A percentile compares a stretch with the other conserved stretches of the same genome.
phyloP scores from a whole-genome alignment of 2,329 filamentous ascomycete species.

The Ustulina deusta region DNA sequence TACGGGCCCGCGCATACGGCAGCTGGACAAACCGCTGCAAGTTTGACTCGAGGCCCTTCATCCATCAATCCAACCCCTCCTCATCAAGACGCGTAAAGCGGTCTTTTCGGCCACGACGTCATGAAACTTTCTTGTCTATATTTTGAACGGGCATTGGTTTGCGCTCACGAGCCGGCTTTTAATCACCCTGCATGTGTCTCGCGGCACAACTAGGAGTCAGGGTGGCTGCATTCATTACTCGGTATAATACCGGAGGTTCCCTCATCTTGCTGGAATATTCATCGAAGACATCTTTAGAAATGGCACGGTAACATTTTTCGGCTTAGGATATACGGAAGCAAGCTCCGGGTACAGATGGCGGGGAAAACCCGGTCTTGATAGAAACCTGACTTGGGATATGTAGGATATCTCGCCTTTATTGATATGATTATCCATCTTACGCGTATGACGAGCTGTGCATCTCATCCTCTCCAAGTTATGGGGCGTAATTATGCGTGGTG shows the following conservation, averaged over 20 bases:
- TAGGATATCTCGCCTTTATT: neutral
- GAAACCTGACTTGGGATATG: neutral
- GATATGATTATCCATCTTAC: neutral
- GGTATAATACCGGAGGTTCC: constrained; percentile 11
- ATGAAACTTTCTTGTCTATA: constrained; percentile 26
- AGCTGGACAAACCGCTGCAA: constrained; percentile 57
- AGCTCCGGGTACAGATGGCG: neutral
- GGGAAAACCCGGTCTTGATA: neutral
- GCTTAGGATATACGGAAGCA: constrained; percentile 4
- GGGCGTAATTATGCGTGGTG: neutral
- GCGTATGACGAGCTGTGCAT: neutral
- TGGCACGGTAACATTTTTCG: constrained; percentile 22
- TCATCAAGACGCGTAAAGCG: constrained; percentile 3
- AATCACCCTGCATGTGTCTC: constrained; percentile 18
- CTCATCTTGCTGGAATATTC: constrained; percentile 3
- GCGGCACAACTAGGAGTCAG: constrained; percentile 1
- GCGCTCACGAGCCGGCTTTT: neutral
- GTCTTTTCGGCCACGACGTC: neutral
- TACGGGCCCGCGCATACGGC: constrained; percentile 57
- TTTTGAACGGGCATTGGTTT: constrained; percentile 1
- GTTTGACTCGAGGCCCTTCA: constrained; percentile 28
- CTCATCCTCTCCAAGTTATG: neutral
- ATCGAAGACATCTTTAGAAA: constrained; percentile 24
- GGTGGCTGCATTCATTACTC: constrained; percentile 31
- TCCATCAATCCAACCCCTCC: constrained; percentile 28